A percentile compares a stretch with the other conserved stretches of the same genome.
These are phyloP conservation scores for Brasenia schreberi DNA, from an alignment of 164 flowering plant species.

Conservation along the genomic window DNA sequence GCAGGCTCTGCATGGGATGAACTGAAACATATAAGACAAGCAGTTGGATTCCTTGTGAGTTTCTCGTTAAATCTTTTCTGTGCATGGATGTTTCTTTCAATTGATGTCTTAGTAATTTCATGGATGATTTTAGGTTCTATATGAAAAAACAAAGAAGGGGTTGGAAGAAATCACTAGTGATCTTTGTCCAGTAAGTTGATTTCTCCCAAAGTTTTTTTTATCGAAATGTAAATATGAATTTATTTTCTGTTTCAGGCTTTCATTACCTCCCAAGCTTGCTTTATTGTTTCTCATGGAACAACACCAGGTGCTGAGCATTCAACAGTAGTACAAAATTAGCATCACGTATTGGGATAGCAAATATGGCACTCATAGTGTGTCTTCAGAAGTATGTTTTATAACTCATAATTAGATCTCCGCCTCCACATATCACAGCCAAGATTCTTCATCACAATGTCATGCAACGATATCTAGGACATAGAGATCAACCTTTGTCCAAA, in stretches of 20 bases:
- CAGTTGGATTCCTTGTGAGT: slow-evolving; percentile 90
- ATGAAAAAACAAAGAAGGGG: slow-evolving; percentile 89
- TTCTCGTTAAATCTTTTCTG: not conserved
- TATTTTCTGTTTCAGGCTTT: not conserved
- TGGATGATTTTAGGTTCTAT: slow-evolving; percentile 55
- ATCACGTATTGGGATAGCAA: slow-evolving; percentile 99
- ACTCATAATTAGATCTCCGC: too few relatives aligned
- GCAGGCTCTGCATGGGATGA: slow-evolving; percentile 97
- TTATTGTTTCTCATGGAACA: slow-evolving; percentile 3
- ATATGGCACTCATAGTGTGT: slow-evolving; percentile 93
- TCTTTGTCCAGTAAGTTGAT: slow-evolving; percentile 66
- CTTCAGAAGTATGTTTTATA: slow-evolving; percentile 62
- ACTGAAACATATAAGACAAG: slow-evolving; percentile 91
- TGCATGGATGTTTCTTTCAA: not conserved
- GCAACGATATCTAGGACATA: not conserved
- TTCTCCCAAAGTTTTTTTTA: slow-evolving; percentile 4
- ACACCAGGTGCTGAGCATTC: slow-evolving; percentile 84
- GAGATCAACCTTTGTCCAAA: too few relatives aligned
- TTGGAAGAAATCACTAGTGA: slow-evolving; percentile 83
- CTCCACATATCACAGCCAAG: too few relatives aligned
- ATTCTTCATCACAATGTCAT: too few relatives aligned
- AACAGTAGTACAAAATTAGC: slow-evolving; percentile 87
- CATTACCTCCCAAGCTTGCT: slow-evolving; percentile 1
- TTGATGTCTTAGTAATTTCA: not conserved
- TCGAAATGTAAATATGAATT: not conserved